Evolutionary conservation across 148 eudicot species (phyloP), one percentile per base, ranked within the genome.

Genomic region (Nepenthes mirabilis): DNA sequence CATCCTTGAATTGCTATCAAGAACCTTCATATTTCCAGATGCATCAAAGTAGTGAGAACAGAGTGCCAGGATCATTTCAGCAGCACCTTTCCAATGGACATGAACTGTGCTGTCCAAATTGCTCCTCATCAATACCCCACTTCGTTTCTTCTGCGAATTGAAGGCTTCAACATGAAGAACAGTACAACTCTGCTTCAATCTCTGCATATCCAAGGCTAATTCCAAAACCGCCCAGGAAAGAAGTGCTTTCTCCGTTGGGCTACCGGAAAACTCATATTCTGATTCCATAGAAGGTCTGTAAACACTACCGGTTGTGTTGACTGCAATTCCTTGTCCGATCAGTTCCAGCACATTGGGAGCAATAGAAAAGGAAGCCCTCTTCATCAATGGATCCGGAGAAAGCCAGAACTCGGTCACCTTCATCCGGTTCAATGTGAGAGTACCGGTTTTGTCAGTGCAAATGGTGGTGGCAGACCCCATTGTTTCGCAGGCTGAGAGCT

Each of bases 71-170:
- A 75, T 72, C 74, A 79, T 66, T 61, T 79, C 83, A 0, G 83
- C 83, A 36, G 83, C 80, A 12, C 83, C 83, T 55, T 79, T 79
- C 80, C 83, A 75, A 7, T 79, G 77, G 2, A 70, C 47, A 14
- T 67, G 72, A 45, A 64, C 45, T 9, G 32, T 55, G 2, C 60
- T 45, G 13, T 34, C 58, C 2, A 1, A 45, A 9, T 12, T 62
- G 14, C 53, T 63, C 64, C 53, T 62, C 12, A 54, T 43, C 63
- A 69, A 11, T 34, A 72, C 71, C 11, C 80, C 77, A 2, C 77
- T 77, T 47, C 69, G 36, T 54, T 77, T 77, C 67, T 69, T 77
- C 66, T 72, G 60, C 2, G 80, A 77, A 23, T 72, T 77, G 64
- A 77, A 77, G 9, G 80, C 62, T 47, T 77, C 77, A 5, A 77